Percentiles rank a stretch among this genome's conserved stretches.
These are phyloP conservation scores for Monosporascus ibericus DNA, from an alignment of 2,329 filamentous ascomycete species.

Conservation along the genomic window DNA sequence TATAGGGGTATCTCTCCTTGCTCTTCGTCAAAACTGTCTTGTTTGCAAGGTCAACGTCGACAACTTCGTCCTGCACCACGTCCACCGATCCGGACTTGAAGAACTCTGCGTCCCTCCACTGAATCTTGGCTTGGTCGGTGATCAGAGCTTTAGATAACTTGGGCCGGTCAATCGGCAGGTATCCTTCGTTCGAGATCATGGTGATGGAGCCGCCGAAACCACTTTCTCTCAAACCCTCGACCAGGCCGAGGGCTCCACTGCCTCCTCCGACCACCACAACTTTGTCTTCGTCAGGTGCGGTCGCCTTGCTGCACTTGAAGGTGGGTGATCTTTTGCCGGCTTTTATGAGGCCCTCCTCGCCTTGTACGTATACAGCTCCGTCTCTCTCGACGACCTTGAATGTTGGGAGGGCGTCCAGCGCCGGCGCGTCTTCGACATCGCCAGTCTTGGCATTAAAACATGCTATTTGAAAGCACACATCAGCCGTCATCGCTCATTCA, in stretches of 20 bases:
- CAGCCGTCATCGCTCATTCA: too few species aligned
- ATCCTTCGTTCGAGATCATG: constrained; percentile 76
- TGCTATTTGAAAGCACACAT: constrained; percentile 42
- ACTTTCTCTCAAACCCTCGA: constrained; percentile 76
- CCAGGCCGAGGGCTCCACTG: constrained; percentile 71
- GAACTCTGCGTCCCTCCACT: constrained; percentile 70
- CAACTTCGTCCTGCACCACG: constrained; percentile 60
- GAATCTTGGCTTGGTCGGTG: constrained; percentile 71
- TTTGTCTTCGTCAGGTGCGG: constrained; percentile 48
- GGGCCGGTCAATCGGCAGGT: constrained; percentile 84
- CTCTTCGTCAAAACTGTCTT: constrained; percentile 71
- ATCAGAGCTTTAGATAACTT: constrained; percentile 94
- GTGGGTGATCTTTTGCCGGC: constrained; percentile 66
- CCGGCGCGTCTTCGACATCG: constrained; percentile 92
- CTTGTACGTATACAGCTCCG: constrained; percentile 77
- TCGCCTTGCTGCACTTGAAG: constrained; percentile 57
- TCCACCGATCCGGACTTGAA: constrained; percentile 59
- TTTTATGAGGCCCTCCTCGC: constrained; percentile 74
- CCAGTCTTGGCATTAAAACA: constrained; percentile 89
- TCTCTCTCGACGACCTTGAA: constrained; percentile 79
- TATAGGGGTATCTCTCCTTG: constrained; percentile 68
- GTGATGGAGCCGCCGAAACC: constrained; percentile 78
- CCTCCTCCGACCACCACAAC: constrained; percentile 87
- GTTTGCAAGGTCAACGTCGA: constrained; percentile 65
- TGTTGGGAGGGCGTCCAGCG: constrained; percentile 74